Evolutionary conservation across 495 filamentous ascomycete genomes (phyloP).

Genomic region (Xylaria nigripes): DNA sequence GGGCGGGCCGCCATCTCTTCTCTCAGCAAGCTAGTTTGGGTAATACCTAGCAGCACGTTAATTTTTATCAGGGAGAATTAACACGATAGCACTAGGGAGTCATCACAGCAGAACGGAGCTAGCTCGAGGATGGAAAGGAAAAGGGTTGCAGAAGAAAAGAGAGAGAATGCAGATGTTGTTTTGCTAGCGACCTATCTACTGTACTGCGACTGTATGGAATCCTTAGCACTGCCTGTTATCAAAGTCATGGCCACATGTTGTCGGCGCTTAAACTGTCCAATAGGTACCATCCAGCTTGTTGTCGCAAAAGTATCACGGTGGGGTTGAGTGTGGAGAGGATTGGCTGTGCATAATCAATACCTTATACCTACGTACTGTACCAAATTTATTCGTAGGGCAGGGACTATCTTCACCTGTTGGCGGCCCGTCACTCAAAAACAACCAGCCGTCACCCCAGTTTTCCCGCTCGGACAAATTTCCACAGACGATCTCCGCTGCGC

Average conservation of each 20-base stretch:
- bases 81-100: not conserved
- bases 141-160: conserved; percentile 2
- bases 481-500: not conserved
- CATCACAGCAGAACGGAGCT: not conserved
- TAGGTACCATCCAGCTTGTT: conserved; percentile 15
- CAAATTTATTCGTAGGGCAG: too few species aligned
- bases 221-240: too few species aligned
- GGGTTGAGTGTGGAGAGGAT: conserved; percentile 11
- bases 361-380: too few species aligned
- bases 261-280: conserved; percentile 24
- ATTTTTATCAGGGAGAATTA: not conserved
- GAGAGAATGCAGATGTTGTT: not conserved
- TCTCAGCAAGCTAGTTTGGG: too few species aligned
- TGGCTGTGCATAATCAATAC: too few species aligned
- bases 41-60: not conserved
- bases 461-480: conserved; percentile 11
- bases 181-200: not conserved
- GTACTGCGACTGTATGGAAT: too few species aligned
- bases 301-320: conserved; percentile 15
- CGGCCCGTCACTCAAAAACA: not conserved
- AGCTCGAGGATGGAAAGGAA: conserved; percentile 1
- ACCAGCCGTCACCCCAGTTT: conserved; percentile 5
- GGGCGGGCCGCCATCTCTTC: conserved; percentile 62
- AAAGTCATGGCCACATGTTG: not conserved
- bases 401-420: too few species aligned